Conservation (phyloP, 306 rosid genomes). For the Trifolium dubium region DNA sequence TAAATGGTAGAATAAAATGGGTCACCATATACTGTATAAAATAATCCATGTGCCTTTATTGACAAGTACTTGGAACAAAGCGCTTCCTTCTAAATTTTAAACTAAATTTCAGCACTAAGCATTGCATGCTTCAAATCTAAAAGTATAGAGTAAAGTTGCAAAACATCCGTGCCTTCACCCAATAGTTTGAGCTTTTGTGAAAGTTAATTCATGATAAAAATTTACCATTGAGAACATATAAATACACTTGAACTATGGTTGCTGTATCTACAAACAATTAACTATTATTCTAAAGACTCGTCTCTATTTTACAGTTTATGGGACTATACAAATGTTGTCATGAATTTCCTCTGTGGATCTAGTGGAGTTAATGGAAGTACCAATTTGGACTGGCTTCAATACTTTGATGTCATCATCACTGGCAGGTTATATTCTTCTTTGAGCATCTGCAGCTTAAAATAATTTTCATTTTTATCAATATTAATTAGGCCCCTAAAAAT, state of each 20-base stretch:
- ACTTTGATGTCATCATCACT: conserved; percentile 91
- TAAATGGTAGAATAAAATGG: not conserved
- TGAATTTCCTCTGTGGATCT: conserved; percentile 85
- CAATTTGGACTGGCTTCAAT: conserved; percentile 83
- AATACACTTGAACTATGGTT: conserved; percentile 11
- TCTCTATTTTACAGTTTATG: conserved; percentile 75
- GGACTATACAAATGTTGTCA: conserved; percentile 93
- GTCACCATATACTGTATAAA: conserved; percentile 3
- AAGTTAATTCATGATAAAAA: not conserved
- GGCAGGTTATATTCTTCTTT: conserved; percentile 72
- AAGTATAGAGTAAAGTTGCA: conserved; percentile 25
- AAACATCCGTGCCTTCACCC: not conserved
- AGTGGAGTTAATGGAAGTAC: conserved; percentile 50
- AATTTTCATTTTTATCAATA: conserved; percentile 4
- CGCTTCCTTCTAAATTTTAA: conserved; percentile 6
- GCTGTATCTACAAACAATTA: conserved; percentile 10
- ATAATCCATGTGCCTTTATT: conserved; percentile 8
- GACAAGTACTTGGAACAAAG: conserved; percentile 6
- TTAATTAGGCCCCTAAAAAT: conserved; percentile 18
- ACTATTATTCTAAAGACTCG: conserved; percentile 4
- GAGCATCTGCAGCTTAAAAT: conserved; percentile 2
- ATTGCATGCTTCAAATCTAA: conserved; percentile 16
- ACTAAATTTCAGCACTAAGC: conserved; percentile 8
- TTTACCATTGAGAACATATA: conserved; percentile 3
- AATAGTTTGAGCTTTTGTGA: conserved; percentile 24